These are phyloP conservation scores for Picochlorum costavermella DNA, from an alignment of 139 green algal species.

Conservation along the genomic window DNA sequence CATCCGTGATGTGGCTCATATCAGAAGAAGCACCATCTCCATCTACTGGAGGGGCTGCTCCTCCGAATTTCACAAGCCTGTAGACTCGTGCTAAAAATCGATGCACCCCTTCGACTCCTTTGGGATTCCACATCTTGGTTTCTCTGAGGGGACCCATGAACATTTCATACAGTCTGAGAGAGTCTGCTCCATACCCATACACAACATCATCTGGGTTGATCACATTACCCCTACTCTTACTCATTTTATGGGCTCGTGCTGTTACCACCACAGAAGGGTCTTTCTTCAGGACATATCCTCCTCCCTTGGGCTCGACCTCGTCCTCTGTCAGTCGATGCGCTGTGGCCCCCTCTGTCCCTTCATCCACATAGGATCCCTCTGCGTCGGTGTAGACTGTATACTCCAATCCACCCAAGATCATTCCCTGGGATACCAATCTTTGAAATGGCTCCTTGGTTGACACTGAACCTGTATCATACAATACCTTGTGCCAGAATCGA, in stretches of 20 bases:
- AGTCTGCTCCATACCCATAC: slow-evolving; percentile 84
- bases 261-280: slow-evolving; percentile 55
- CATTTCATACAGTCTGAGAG: slow-evolving; percentile 98
- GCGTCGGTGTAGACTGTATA: slow-evolving; percentile 49
- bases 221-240: slow-evolving; percentile 94
- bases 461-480: slow-evolving; percentile 93
- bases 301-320: slow-evolving; percentile 58
- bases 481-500: slow-evolving; percentile 97
- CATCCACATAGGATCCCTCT: not conserved
- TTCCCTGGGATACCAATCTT: slow-evolving; percentile 90
- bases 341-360: slow-evolving; percentile 18
- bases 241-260: slow-evolving; percentile 94
- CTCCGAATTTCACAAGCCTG: slow-evolving; percentile 38
- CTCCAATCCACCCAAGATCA: slow-evolving; percentile 96
- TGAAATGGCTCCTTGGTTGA: slow-evolving; percentile 89
- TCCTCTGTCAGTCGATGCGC: slow-evolving; percentile 4
- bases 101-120: slow-evolving; percentile 92
- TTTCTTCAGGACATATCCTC: slow-evolving; percentile 51
- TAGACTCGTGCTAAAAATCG: slow-evolving; percentile 87
- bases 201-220: slow-evolving; percentile 98
- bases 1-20: slow-evolving; percentile 1
- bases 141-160: slow-evolving; percentile 96
- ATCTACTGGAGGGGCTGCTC: slow-evolving; percentile 21
- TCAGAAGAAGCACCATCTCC: not conserved
- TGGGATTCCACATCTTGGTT: slow-evolving; percentile 86